Conservation (phyloP, 78 protist genomes). For the Anaeramoeba ignava region DNA sequence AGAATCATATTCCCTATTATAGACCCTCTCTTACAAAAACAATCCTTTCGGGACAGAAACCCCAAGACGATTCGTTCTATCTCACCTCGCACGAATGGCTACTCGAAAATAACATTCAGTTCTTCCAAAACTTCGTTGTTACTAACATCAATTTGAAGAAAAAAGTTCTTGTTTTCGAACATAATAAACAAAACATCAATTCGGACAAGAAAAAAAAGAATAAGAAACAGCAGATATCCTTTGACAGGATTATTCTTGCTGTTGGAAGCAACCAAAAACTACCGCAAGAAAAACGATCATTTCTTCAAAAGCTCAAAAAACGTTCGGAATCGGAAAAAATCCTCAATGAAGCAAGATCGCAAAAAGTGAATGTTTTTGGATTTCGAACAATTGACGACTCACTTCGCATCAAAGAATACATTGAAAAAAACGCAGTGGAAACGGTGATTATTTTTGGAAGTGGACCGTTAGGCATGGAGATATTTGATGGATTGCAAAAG, state of each 20-base stretch:
- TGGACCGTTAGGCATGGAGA: constrained; percentile 1
- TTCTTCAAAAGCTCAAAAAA: not conserved
- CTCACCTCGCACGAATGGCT: not conserved
- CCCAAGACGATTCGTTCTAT: not conserved
- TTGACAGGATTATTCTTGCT: not conserved
- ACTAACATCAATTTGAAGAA: not conserved
- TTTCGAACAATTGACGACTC: not conserved
- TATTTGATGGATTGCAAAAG: not conserved
- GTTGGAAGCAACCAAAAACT: not conserved
- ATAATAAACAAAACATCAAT: not conserved
- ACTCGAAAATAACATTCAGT: not conserved
- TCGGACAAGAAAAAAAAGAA: too few relatives aligned
- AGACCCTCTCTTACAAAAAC: not conserved
- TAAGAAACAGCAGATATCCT: not conserved
- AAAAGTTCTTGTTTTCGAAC: not conserved
- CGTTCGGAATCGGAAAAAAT: not conserved
- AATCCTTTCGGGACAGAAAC: not conserved
- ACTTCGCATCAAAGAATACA: not conserved
- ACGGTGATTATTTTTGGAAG: not conserved
- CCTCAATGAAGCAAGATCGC: not conserved
- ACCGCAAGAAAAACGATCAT: not conserved
- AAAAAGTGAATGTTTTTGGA: not conserved
- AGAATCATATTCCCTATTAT: not conserved
- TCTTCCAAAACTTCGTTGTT: not conserved
- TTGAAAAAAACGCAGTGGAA: not conserved